Evolutionary conservation across 176 grass and related monocot species (phyloP), one percentile per base, ranked within the genome.

Genomic region (Oryza glaberrima): DNA sequence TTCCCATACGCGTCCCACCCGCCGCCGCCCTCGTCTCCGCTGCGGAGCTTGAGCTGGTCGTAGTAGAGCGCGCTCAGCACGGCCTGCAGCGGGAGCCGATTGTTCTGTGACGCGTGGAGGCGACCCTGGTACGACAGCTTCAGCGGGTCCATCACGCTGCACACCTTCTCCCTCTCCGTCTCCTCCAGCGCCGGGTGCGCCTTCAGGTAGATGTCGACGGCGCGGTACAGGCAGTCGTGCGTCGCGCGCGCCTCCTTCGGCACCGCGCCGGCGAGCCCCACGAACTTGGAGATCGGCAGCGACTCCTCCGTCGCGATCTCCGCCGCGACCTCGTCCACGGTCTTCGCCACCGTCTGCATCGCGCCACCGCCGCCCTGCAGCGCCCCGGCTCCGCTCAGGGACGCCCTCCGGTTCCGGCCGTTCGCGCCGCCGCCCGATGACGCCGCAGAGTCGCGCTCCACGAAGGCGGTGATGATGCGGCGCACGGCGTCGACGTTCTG

Each of bases 131-230:
- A 82, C 3, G 95, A 92, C 0, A 97, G 88, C 85, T 78, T 87
- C 4, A 94, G 92, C 17, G 92, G 90, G 76, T 97, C 95, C 90
- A 97, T 88, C 58, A 97, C 92, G 76, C 90, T 88, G 86, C 95
- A 97, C 66, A 93, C 84, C 71, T 97, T 97, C 89, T 97, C 95
- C 73, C 90, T 90, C 67, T 93, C 90, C 76, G 94, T 88, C 88
- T 97, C 95, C 20, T 92, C 92, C 38, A 97, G 70, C 20, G 15
- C 66, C 3, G 90, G 77, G 71, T 97, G 95, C 25, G 90, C 90
- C 90, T 97, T 94, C 4, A 94, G 90, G 84, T 97, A 94, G 69
- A 94, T 85, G 76, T 96, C 94, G 23, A 93, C 88, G 11, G 91
- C 91, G 44, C 88, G 83, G 79, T 88, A 89, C 69, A 88, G 45